Conservation (phyloP, 495 filamentous ascomycete genomes). For the Gamarada debralockiae region DNA sequence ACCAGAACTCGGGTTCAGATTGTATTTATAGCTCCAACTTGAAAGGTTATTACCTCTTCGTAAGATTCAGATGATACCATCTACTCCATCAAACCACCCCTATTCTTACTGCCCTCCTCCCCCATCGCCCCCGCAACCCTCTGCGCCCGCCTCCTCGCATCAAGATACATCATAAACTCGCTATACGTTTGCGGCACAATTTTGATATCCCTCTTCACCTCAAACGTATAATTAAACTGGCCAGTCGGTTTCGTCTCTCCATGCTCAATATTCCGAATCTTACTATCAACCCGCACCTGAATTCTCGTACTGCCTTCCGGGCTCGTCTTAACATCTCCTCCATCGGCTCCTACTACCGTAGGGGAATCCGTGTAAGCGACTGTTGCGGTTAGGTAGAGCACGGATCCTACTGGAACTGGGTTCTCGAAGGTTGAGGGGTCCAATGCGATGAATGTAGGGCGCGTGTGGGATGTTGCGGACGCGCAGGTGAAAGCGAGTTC, state of each 20-base stretch:
- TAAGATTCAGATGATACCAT: too few species aligned
- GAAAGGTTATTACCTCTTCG: too few species aligned
- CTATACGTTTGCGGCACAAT: constrained; percentile 73
- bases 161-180: constrained; percentile 78
- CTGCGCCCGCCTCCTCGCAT: constrained; percentile 56
- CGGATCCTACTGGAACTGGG: constrained; percentile 78
- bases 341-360: constrained; percentile 32
- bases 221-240: constrained; percentile 83
- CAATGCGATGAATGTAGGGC: constrained; percentile 73
- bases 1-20: too few species aligned
- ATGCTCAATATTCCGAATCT: constrained; percentile 76
- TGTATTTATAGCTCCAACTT: too few species aligned
- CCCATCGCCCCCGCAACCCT: background rate
- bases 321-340: constrained; percentile 28
- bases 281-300: constrained; percentile 74
- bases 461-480: constrained; percentile 69
- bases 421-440: constrained; percentile 83
- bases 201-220: constrained; percentile 66
- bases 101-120: constrained; percentile 5
- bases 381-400: constrained; percentile 74
- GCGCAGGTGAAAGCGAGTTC: constrained; percentile 87
- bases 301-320: constrained; percentile 46
- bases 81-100: constrained; percentile 21
- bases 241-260: constrained; percentile 68
- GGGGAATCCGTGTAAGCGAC: constrained; percentile 75